A percentile compares a stretch with the other conserved stretches of the same genome.
phyloP scores from a whole-genome alignment of 345 rosid species.

The Trapa incisa region DNA sequence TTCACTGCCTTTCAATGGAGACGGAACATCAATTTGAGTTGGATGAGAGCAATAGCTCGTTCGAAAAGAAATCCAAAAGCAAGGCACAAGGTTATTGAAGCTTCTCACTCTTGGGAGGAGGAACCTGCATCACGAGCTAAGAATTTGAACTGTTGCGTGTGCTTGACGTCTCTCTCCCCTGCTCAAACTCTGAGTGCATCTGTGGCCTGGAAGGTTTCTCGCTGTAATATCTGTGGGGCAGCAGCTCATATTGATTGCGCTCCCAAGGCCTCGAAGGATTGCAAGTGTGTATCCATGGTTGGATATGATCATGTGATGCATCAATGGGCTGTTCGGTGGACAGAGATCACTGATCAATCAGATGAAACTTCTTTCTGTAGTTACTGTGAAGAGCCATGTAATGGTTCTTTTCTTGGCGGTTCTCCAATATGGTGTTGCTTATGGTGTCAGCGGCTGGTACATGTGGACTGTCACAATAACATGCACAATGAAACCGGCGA shows the following conservation, averaged over 20 bases:
- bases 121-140: constrained; percentile 66
- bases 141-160: constrained; percentile 76
- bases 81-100: constrained; percentile 50
- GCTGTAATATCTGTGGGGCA: constrained; percentile 66
- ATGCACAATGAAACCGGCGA: constrained; percentile 77
- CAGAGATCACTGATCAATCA: constrained; percentile 75
- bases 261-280: constrained; percentile 56
- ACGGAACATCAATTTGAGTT: constrained; percentile 77
- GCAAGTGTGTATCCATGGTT: constrained; percentile 77
- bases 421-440: constrained; percentile 97
- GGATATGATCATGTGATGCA: constrained; percentile 69
- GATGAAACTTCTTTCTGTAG: constrained; percentile 72
- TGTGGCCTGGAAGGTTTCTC: constrained; percentile 45
- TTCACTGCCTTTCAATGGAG: constrained; percentile 96
- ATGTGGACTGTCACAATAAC: constrained; percentile 77
- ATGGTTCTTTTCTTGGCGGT: constrained; percentile 86
- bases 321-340: constrained; percentile 95
- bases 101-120: constrained; percentile 62
- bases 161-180: constrained; percentile 63
- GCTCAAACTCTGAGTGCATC: constrained; percentile 54
- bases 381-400: constrained; percentile 85
- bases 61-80: constrained; percentile 88
- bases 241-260: constrained; percentile 74
- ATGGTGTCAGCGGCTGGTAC: constrained; percentile 97
- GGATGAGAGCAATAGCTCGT: constrained; percentile 90